Conservation (phyloP, 352 stramenopile genomes). For the Phytophthora palmivora region DNA sequence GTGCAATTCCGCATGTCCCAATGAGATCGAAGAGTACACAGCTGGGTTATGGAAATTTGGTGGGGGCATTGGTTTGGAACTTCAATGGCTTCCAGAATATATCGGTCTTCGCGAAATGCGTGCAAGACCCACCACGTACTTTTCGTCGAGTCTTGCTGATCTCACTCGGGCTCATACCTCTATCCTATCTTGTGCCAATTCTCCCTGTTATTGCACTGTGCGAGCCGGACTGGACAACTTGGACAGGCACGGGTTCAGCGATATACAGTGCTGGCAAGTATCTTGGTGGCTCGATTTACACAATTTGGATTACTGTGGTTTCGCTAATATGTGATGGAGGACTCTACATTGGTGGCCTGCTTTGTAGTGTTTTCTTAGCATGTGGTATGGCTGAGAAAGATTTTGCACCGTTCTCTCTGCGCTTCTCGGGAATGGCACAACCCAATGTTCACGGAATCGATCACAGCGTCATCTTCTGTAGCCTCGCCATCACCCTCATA, state of each 20-base stretch:
- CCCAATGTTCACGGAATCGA: constrained; percentile 37
- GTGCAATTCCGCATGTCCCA: constrained; percentile 31
- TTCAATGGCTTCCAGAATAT: constrained; percentile 69
- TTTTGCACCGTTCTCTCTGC: constrained; percentile 54
- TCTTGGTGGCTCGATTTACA: constrained; percentile 44
- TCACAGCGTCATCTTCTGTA: constrained; percentile 60
- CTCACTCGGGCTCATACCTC: constrained; percentile 42
- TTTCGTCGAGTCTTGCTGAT: constrained; percentile 57
- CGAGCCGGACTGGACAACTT: constrained; percentile 53
- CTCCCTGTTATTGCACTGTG: constrained; percentile 40
- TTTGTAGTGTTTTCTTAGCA: constrained; percentile 60
- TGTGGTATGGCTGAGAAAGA: constrained; percentile 61
- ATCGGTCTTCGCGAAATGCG: constrained; percentile 55
- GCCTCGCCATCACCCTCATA: constrained; percentile 64
- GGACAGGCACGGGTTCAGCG: constrained; percentile 39
- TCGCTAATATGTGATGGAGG: constrained; percentile 47
- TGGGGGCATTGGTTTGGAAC: constrained; percentile 57
- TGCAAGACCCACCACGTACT: constrained; percentile 39
- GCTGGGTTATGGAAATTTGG: constrained; percentile 29
- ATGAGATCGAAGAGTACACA: constrained; percentile 24
- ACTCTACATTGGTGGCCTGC: constrained; percentile 53
- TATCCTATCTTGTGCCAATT: constrained; percentile 58
- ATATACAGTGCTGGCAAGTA: constrained; percentile 43
- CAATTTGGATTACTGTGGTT: constrained; percentile 40
- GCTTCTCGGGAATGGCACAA: constrained; percentile 39